Conservation (phyloP, 352 stramenopile genomes). For the Saprolegnia parasitica region DNA sequence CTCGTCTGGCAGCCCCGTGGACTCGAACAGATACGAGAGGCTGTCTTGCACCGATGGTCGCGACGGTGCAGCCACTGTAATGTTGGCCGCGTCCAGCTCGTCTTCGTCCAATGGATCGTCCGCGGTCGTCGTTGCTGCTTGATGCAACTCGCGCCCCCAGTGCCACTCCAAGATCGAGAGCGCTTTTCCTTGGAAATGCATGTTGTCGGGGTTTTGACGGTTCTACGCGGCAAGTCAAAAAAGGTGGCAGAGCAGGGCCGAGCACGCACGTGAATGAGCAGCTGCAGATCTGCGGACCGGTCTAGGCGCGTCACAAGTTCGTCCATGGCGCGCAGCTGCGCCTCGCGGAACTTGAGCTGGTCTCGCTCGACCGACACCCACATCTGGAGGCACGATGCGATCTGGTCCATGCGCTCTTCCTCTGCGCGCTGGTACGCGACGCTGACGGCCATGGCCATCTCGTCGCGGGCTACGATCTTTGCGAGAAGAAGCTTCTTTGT, state of each 20-base stretch:
- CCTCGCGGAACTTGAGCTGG: constrained; percentile 53
- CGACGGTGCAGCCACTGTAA: neutral
- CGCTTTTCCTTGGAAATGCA: constrained; percentile 85
- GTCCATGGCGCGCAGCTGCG: constrained; percentile 54
- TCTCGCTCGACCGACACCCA: constrained; percentile 78
- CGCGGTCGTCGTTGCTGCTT: neutral
- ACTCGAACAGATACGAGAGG: constrained; percentile 4
- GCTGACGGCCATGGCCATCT: constrained; percentile 87
- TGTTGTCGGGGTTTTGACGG: constrained; percentile 73
- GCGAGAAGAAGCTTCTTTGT: constrained; percentile 79
- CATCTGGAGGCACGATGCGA: constrained; percentile 59
- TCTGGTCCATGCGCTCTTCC: constrained; percentile 74
- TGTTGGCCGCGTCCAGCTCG: neutral
- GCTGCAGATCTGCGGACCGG: constrained; percentile 74
- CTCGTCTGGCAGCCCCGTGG: neutral
- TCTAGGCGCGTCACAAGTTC: constrained; percentile 55
- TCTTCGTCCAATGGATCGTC: neutral
- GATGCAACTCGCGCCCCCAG: constrained; percentile 33
- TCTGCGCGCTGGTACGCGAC: constrained; percentile 82
- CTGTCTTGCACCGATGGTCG: neutral
- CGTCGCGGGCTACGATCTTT: constrained; percentile 71
- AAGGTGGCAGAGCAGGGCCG: neutral
- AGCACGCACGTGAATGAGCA: constrained; percentile 59
- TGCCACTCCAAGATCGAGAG: constrained; percentile 83
- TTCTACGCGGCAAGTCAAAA: constrained; percentile 34